A percentile compares a stretch with the other conserved stretches of the same genome.
phyloP scores from a whole-genome alignment of 805 yeast species.

The Tetrapisispora phaffii region DNA sequence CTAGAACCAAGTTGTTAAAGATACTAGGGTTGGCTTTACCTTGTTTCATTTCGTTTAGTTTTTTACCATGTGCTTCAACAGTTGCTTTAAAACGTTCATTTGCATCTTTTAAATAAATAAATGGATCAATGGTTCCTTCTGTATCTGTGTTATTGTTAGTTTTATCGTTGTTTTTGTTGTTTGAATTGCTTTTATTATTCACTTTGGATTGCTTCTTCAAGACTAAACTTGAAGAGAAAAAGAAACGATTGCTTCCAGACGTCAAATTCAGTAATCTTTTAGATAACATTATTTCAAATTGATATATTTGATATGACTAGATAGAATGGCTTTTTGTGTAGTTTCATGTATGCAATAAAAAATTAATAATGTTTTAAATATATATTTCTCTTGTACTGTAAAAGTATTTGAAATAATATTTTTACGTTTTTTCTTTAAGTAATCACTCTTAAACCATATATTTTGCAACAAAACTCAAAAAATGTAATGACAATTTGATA shows the following conservation, averaged over 20 bases:
- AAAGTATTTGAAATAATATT: too few relatives aligned
- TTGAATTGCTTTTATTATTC: conserved; percentile 10
- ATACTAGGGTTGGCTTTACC: conserved; percentile 61
- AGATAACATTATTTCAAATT: neutral
- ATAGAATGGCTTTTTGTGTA: too few relatives aligned
- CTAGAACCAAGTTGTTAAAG: conserved; percentile 51
- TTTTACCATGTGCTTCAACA: conserved; percentile 43
- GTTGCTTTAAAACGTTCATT: conserved; percentile 35
- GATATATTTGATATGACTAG: too few relatives aligned
- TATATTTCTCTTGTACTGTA: too few relatives aligned
- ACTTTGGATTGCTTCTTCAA: conserved; percentile 8
- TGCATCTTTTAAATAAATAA: conserved; percentile 5
- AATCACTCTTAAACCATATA: too few relatives aligned
- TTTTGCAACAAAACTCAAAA: too few relatives aligned
- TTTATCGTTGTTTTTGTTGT: conserved; percentile 11
- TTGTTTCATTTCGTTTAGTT: conserved; percentile 51
- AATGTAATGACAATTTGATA: too few relatives aligned
- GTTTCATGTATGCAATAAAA: too few relatives aligned
- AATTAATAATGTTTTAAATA: too few relatives aligned
- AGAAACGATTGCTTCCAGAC: conserved; percentile 4
- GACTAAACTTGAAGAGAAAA: conserved; percentile 2
- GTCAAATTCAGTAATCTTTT: neutral
- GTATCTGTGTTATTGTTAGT: conserved; percentile 24
- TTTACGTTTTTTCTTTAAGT: too few relatives aligned
- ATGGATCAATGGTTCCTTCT: conserved; percentile 19